Base-by-base conservation (phyloP, 2,329 filamentous ascomycete genomes). In the Parastagonospora nodorum region DNA sequence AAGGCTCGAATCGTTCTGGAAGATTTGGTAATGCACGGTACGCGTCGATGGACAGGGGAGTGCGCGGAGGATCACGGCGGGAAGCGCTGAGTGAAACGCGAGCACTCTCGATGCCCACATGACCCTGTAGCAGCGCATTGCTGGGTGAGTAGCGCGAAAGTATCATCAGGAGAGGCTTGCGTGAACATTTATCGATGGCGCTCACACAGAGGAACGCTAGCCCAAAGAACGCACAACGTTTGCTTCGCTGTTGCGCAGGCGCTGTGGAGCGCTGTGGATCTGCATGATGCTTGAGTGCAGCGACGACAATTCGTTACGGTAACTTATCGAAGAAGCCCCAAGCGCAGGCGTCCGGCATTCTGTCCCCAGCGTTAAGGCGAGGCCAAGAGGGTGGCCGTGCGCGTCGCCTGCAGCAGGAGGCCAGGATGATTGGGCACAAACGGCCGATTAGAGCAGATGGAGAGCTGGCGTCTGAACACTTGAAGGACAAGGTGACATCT, bases 291-390 rank as follows among this genome's bases (percentile, higher is more conserved):
- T 58, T 48, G 57, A 58, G 54, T 39, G 42, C 46, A 55, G 51
- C 53, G 60, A 51, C 54, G 52, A 55, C 51, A 52, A 58, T 61
- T 60, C 45, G 60, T 59, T 63, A 62, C 58, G 49, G 63, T 57
- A 60, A 56, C 14, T 14, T 37, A 24, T 24, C 48, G 45, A 53
- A 55, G 53, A 50, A 53, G 48, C 48, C 58, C 47, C 42, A 41
- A 51, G 37, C 35, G 45, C 50, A 51, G 60, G 54, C 57, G 58
- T 51, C 52, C 55, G 60, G 54, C 57, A 59, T 51, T 53, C 55
- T 64, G 57, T 51, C 63, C 65, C 53, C 64, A 69, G 57, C 55
- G 59, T 41, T 67, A 62, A 54, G 67, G 63, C 59, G 58, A 67
- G 48, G 60, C 64, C 57, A 64, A 62, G 63, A 24, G 39, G 52